phyloP scores from a whole-genome alignment of 1,284 basidiomycete species.

The Moesziomyces antarcticus region DNA sequence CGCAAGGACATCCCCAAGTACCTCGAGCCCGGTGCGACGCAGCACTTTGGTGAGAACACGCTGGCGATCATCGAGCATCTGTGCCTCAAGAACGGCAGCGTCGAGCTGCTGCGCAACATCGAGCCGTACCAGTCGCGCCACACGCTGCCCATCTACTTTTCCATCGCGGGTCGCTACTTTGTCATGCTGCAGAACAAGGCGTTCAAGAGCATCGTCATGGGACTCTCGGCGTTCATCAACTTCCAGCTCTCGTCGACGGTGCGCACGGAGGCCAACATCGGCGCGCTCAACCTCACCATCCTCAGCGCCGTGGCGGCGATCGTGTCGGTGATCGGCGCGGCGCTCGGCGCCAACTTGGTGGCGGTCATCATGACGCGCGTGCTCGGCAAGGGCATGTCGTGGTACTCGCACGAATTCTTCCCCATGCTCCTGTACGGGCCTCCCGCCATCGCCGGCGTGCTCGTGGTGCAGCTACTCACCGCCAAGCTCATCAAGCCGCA shows the following conservation, averaged over 20 bases:
- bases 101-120: conserved; percentile 60
- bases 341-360: conserved; percentile 77
- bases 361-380: conserved; percentile 78
- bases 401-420: conserved; percentile 75
- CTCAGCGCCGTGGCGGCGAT: conserved; percentile 50
- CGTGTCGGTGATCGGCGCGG: conserved; percentile 67
- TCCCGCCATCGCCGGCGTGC: conserved; percentile 73
- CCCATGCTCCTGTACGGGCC: conserved; percentile 82
- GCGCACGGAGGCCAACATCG: conserved; percentile 64
- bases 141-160: conserved; percentile 78
- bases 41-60: conserved; percentile 93
- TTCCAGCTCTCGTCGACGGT: conserved; percentile 64
- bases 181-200: conserved; percentile 71
- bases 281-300: conserved; percentile 50
- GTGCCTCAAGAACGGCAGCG: conserved; percentile 69
- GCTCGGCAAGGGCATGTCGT: conserved; percentile 73
- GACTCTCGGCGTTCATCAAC: conserved; percentile 59
- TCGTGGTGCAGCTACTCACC: conserved; percentile 75
- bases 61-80: conserved; percentile 84
- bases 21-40: conserved; percentile 78
- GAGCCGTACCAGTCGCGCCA: conserved; percentile 28
- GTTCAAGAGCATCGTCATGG: conserved; percentile 63
- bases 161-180: conserved; percentile 67
- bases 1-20: conserved; percentile 84
- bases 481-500: conserved; percentile 72